phyloP scores from a whole-genome alignment of 2,329 filamentous ascomycete species.

The Botryotinia convoluta region DNA sequence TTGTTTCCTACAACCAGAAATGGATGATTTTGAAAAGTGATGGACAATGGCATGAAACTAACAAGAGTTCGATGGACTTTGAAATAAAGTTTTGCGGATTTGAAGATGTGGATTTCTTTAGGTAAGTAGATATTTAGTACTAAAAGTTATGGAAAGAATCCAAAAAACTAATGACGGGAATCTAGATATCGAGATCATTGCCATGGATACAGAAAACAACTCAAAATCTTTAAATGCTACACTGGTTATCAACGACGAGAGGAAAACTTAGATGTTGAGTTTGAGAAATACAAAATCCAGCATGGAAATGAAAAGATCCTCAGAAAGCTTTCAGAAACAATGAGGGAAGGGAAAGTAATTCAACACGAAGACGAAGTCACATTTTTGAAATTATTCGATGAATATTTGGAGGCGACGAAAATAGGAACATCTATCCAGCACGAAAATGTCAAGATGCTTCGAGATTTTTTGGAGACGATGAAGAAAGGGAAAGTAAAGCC shows the following conservation, averaged over 20 bases:
- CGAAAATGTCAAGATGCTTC: not conserved
- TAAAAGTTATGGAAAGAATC: not conserved
- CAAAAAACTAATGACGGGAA: not conserved
- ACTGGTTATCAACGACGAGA: not conserved
- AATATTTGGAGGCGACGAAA: not conserved
- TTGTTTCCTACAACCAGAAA: not conserved
- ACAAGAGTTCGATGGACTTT: not conserved
- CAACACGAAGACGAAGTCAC: not conserved
- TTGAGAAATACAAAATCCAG: not conserved
- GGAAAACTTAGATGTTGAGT: not conserved
- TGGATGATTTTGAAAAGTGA: not conserved
- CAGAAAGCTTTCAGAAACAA: not conserved
- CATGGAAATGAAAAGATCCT: not conserved
- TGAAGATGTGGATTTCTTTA: not conserved
- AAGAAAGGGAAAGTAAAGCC: not conserved
- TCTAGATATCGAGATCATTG: not conserved
- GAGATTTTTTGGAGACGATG: not conserved
- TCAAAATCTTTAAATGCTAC: fast-evolving
- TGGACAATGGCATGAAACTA: not conserved
- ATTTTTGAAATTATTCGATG: not conserved
- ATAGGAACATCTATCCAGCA: not conserved
- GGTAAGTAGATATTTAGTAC: not conserved
- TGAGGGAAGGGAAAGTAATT: not conserved
- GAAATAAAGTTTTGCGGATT: not conserved
- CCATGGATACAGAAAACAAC: not conserved